Conservation (phyloP, 2,329 filamentous ascomycete genomes). For the Pezizomycotina sp. region DNA sequence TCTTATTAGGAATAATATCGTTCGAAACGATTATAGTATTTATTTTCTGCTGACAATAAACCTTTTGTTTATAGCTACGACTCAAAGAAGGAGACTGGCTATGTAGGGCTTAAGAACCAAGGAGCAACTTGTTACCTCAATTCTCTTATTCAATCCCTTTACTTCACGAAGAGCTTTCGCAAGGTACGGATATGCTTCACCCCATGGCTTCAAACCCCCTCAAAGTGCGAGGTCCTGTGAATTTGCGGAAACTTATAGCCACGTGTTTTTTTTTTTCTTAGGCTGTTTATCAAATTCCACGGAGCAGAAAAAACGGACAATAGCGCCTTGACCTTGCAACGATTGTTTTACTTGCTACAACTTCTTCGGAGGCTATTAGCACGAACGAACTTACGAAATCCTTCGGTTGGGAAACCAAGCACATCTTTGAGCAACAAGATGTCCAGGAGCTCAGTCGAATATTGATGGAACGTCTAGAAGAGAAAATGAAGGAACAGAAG, state of each 20-base stretch:
- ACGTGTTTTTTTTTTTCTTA: constrained; percentile 28
- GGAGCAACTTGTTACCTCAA: constrained; percentile 84
- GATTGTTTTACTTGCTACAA: constrained; percentile 93
- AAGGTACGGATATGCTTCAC: too few species aligned
- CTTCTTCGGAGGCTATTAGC: constrained; percentile 62
- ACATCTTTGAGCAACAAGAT: constrained; percentile 97
- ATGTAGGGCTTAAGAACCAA: constrained; percentile 91
- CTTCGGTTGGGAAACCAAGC: constrained; percentile 93
- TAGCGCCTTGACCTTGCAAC: constrained; percentile 83
- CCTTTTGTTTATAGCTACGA: constrained; percentile 50
- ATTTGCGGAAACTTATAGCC: constrained; percentile 11
- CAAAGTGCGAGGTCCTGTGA: neutral
- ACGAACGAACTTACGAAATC: constrained; percentile 90
- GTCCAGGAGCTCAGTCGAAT: constrained; percentile 94
- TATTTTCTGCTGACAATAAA: too few species aligned
- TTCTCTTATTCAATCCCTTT: constrained; percentile 66
- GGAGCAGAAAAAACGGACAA: constrained; percentile 66
- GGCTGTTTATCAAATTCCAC: constrained; percentile 98
- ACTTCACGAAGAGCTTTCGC: constrained; percentile 82
- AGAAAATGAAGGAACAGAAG: constrained; percentile 92
- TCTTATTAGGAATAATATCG: constrained; percentile 25
- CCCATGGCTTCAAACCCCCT: neutral
- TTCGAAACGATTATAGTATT: too few species aligned
- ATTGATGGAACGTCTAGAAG: constrained; percentile 91
- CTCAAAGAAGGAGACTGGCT: constrained; percentile 97